These are phyloP conservation scores for Fomitopsis pinicola DNA, from an alignment of 1,284 basidiomycete genomes.

Conservation along the genomic window DNA sequence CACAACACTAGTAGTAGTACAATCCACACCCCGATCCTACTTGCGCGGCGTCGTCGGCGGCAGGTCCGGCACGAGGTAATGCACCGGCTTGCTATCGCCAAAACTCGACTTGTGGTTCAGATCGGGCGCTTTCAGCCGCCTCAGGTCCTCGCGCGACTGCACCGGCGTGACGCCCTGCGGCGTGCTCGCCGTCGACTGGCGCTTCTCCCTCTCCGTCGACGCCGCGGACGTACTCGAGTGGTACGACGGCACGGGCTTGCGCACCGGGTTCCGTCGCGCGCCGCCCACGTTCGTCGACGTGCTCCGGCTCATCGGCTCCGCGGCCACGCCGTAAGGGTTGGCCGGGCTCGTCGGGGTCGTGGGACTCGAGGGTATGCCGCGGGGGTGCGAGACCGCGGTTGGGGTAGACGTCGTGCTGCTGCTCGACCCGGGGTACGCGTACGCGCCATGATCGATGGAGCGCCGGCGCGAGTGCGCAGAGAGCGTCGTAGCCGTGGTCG, in stretches of 20 bases:
- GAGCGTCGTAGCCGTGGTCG: neutral
- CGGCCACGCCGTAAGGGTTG: conserved; percentile 3
- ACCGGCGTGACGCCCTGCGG: conserved; percentile 12
- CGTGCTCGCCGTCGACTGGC: conserved; percentile 5
- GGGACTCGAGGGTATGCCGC: neutral
- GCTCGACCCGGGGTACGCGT: neutral
- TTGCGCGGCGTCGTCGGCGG: conserved; percentile 13
- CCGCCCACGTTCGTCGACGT: conserved; percentile 12
- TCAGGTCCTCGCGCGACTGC: conserved; percentile 23
- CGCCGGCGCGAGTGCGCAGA: conserved; percentile 8
- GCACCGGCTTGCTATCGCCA: conserved; percentile 28
- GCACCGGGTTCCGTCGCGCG: conserved; percentile 19
- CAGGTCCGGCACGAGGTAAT: conserved; percentile 32
- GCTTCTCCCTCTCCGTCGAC: neutral
- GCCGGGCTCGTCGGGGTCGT: neutral
- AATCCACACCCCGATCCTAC: neutral
- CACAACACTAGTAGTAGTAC: conserved; percentile 4
- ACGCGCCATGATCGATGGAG: conserved; percentile 10
- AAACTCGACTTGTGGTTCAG: conserved; percentile 33
- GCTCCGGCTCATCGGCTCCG: conserved; percentile 20
- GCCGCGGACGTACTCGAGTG: conserved; percentile 8
- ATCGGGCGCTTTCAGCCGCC: conserved; percentile 12
- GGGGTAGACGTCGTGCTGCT: neutral
- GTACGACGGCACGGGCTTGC: conserved; percentile 43
- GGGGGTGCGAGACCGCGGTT: neutral